These are phyloP conservation scores for Gossypium bickii DNA, from an alignment of 345 rosid species.

Conservation along the genomic window DNA sequence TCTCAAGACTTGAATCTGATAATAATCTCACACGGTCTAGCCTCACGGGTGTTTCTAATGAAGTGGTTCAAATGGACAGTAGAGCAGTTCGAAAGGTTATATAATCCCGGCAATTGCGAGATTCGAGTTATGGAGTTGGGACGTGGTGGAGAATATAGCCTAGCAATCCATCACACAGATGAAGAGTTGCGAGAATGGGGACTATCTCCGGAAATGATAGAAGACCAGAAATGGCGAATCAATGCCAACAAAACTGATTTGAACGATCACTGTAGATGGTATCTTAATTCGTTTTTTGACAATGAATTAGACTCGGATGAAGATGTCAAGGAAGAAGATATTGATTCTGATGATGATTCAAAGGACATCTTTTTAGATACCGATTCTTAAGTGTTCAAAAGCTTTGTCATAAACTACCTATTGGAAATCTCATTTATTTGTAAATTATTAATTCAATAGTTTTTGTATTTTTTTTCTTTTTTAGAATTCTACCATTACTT, in stretches of 20 bases:
- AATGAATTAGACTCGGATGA: constrained; percentile 29
- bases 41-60: constrained; percentile 87
- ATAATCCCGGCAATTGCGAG: constrained; percentile 75
- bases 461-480: background rate
- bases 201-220: constrained; percentile 75
- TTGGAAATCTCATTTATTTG: background rate
- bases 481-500: background rate
- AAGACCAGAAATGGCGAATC: constrained; percentile 78
- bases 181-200: constrained; percentile 84
- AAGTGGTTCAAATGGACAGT: constrained; percentile 99
- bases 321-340: background rate
- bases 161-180: constrained; percentile 75
- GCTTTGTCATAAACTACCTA: background rate
- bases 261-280: constrained; percentile 68
- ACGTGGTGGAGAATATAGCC: constrained; percentile 76
- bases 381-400: background rate
- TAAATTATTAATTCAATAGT: background rate
- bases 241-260: constrained; percentile 50
- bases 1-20: constrained; percentile 71
- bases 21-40: constrained; percentile 75
- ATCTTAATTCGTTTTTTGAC: constrained; percentile 61
- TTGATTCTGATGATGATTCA: background rate
- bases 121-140: constrained; percentile 78
- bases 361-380: background rate
- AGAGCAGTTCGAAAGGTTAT: constrained; percentile 71